These are phyloP conservation scores for Chloris gayana DNA, from an alignment of 176 grass and related monocot species.

Conservation along the genomic window DNA sequence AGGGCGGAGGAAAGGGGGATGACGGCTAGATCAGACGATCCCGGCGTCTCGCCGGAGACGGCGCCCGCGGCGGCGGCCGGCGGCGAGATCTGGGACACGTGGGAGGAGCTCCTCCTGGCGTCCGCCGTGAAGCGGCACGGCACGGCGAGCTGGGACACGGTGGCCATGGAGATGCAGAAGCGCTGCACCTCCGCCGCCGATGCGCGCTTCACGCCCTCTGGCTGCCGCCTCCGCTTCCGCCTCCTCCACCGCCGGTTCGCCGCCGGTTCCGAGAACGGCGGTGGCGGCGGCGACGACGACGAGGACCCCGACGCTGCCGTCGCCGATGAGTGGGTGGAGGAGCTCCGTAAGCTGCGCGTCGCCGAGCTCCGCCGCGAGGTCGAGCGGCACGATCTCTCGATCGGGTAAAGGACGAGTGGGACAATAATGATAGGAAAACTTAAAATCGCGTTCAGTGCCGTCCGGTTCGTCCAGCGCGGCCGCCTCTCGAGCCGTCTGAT, in stretches of 20 bases:
- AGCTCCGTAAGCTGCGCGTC: constrained; percentile 77
- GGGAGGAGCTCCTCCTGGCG: constrained; percentile 84
- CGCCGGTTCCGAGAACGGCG: neutral
- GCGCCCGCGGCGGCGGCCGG: neutral
- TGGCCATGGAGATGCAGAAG: constrained; percentile 72
- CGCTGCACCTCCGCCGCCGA: constrained; percentile 41
- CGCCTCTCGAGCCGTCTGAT: constrained; percentile 27
- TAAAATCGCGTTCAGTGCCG: constrained; percentile 23
- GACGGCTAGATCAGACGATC: constrained; percentile 76
- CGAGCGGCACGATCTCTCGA: constrained; percentile 79
- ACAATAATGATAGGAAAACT: constrained; percentile 14
- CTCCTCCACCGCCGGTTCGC: constrained; percentile 71
- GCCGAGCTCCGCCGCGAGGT: constrained; percentile 89
- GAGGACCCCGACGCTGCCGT: constrained; percentile 31
- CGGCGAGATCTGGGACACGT: constrained; percentile 87
- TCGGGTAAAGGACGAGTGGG: constrained; percentile 60
- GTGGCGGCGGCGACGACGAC: neutral
- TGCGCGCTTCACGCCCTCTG: constrained; percentile 37
- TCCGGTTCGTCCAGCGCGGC: constrained; percentile 19
- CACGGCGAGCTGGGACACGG: constrained; percentile 68
- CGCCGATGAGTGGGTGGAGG: constrained; percentile 58
- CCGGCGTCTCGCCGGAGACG: constrained; percentile 37
- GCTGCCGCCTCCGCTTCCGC: constrained; percentile 56
- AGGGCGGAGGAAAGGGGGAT: constrained; percentile 16
- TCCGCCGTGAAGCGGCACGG: constrained; percentile 74